Evolutionary conservation across 495 filamentous ascomycete genomes (phyloP), one percentile per base, ranked within the genome.

Genomic region (Penicillium angulare): DNA sequence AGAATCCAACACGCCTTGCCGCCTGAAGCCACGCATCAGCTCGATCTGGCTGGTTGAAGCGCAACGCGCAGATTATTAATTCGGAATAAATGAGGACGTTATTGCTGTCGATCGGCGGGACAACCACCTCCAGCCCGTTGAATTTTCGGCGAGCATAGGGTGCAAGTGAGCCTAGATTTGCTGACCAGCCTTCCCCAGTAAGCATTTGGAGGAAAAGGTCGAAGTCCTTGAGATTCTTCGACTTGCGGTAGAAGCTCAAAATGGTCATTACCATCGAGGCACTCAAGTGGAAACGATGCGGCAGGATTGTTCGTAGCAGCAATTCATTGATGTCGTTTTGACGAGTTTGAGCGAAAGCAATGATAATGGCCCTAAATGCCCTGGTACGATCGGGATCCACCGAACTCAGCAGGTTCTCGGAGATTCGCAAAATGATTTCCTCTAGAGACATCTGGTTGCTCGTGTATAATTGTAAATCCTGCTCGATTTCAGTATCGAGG

Each of bases 181-280:
- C 56, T 3, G 69, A 59, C 39, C 70, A 73, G 5, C 65, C 65
- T 20, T 65, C 50, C 3, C 72, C 74, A 18, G 61, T 52, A 10
- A 77, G 50, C 68, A 74, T 74, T 34, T 66, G 53, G 22, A 77
- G 47, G 34, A 75, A 77, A 38, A 65, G 47, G 42, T 77, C 72
- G 40, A 75, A 75, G 23, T 64, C 59, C 35, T 66, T 72, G 8
- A 77, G 63, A 31, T 77, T 72, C 43, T 74, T 74, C 18, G 65
- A 60, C 43, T 74, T 77, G 32, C 71, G 70, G 50, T 64, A 72
- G 42, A 65, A 73, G 3, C 51, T 55, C 10, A 77, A 10, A 9
- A 73, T 72, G 0, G 67, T 58, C 33, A 70, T 50, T 23, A 77
- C 67, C 18, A 73, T 57, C 5, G 71, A 66, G 8, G 66, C 53